These are phyloP conservation scores for Thalassiosira mediterranea DNA, from an alignment of 352 stramenopile species.

Conservation along the genomic window DNA sequence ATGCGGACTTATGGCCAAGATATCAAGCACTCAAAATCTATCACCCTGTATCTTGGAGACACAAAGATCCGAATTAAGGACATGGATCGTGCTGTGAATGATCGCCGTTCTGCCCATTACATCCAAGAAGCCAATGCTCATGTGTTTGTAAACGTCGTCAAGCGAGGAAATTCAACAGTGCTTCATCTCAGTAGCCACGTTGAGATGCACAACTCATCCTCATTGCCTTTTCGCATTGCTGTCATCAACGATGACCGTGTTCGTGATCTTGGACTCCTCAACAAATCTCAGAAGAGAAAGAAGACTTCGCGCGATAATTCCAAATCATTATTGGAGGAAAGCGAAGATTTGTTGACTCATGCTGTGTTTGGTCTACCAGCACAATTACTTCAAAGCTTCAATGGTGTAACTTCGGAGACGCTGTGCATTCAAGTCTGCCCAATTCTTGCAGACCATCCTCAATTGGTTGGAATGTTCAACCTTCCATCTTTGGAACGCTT, in stretches of 20 bases:
- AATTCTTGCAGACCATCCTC: slow-evolving; percentile 39
- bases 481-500: slow-evolving; percentile 53
- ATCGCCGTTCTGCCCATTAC: slow-evolving; percentile 53
- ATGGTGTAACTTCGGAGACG: slow-evolving; percentile 51
- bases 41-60: slow-evolving; percentile 63
- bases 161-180: slow-evolving; percentile 81
- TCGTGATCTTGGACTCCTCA: slow-evolving; percentile 55
- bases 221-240: slow-evolving; percentile 60
- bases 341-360: slow-evolving; percentile 57
- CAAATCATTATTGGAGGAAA: slow-evolving; percentile 52
- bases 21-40: slow-evolving; percentile 68
- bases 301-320: slow-evolving; percentile 17
- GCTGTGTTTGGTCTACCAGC: slow-evolving; percentile 65
- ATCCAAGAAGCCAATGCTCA: slow-evolving; percentile 44
- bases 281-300: slow-evolving; percentile 43
- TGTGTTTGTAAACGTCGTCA: slow-evolving; percentile 72
- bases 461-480: slow-evolving; percentile 59
- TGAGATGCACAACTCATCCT: slow-evolving; percentile 71
- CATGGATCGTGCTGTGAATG: slow-evolving; percentile 70
- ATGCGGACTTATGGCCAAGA: slow-evolving; percentile 82
- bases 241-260: slow-evolving; percentile 56
- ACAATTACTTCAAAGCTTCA: slow-evolving; percentile 50
- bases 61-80: slow-evolving; percentile 63
- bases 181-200: slow-evolving; percentile 79
- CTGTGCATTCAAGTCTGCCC: slow-evolving; percentile 59